Evolutionary conservation across 306 rosid genomes (phyloP).

Genomic region (Cucurbita pepo): DNA sequence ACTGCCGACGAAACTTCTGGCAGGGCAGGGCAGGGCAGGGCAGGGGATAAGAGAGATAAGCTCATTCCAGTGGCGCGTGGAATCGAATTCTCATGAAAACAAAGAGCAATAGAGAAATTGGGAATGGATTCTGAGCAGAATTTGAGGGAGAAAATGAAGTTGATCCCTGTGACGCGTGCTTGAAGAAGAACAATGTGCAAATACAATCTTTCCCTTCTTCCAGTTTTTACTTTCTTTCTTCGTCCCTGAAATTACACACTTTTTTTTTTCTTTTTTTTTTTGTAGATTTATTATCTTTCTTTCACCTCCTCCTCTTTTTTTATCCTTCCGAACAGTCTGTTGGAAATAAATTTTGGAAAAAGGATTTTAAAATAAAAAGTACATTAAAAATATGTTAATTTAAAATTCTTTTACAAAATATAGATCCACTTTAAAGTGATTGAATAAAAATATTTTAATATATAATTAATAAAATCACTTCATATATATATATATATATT

Average conservation of each 20-base stretch:
- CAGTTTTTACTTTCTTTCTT: not conserved
- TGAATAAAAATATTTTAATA: no score
- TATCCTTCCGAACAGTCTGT: no score
- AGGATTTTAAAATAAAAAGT: no score
- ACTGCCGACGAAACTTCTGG: slow-evolving; percentile 6
- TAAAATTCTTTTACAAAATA: no score
- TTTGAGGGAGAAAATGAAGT: not conserved
- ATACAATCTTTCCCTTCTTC: not conserved
- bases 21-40: slow-evolving; percentile 2
- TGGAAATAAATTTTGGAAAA: no score
- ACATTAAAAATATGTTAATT: no score
- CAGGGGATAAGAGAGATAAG: not conserved
- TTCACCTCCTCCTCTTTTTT: no score
- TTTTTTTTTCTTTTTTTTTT: not conserved
- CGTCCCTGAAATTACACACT: not conserved
- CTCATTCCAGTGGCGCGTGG: not conserved
- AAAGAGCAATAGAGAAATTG: slow-evolving; percentile 5
- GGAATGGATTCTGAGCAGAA: not conserved
- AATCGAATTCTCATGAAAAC: not conserved
- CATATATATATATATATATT: no score
- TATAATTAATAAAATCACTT: no score
- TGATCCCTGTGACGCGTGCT: not conserved
- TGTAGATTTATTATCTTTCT: no score
- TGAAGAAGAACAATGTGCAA: not conserved
- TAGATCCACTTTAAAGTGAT: no score